Evolutionary conservation across 192 early-diverging fungal species (phyloP).

Genomic region (Chytriomyces sp.): DNA sequence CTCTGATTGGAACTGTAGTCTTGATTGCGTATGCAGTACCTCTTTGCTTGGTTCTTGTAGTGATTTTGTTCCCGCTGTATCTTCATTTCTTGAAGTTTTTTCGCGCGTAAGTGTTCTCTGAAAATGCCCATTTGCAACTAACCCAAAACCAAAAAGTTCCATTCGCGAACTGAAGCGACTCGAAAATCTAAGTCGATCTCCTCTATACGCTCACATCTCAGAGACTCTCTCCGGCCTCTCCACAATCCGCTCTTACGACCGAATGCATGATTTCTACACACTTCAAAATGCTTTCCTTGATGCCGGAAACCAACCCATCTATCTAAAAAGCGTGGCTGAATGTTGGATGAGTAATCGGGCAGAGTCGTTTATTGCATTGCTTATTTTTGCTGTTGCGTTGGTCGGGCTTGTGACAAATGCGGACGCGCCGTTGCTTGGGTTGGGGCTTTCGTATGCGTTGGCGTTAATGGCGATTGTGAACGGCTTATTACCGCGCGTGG

Average conservation of each 20-base stretch:
- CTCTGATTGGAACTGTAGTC: constrained; percentile 55
- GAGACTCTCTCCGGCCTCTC: constrained; percentile 62
- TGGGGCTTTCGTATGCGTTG: background rate
- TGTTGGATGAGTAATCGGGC: too few relatives aligned
- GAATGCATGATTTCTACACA: background rate
- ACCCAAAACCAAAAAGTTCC: too few relatives aligned
- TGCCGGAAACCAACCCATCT: too few relatives aligned
- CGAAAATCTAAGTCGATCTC: constrained; percentile 77
- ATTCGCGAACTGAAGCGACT: constrained; percentile 88
- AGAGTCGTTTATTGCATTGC: too few relatives aligned
- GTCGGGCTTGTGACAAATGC: background rate
- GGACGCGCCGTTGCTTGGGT: constrained; percentile 9
- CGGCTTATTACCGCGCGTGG: background rate
- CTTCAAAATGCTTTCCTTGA: too few relatives aligned
- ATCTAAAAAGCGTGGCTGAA: too few relatives aligned
- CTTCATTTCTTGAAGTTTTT: background rate
- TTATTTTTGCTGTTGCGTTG: too few relatives aligned
- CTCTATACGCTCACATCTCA: constrained; percentile 66
- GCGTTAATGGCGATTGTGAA: constrained; percentile 7
- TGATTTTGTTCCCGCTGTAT: background rate
- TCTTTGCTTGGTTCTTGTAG: constrained; percentile 61
- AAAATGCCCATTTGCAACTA: too few relatives aligned
- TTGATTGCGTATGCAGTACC: constrained; percentile 70
- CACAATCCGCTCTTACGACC: background rate
- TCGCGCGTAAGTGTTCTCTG: background rate